Evolutionary conservation across 441 rosid genomes (phyloP).

Genomic region (Iberis amara): DNA sequence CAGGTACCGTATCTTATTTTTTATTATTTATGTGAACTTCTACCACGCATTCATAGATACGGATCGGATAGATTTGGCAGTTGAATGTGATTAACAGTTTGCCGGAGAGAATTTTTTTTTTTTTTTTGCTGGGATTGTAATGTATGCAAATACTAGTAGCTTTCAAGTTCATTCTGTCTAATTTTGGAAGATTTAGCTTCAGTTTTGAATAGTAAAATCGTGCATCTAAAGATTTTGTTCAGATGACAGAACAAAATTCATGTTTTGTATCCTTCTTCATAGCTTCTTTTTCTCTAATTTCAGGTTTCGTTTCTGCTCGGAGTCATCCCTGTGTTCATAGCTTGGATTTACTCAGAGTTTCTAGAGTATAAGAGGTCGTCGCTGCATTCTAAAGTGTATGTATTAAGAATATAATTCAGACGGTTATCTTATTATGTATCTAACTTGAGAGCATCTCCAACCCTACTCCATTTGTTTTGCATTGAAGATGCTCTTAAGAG

Average conservation of each 20-base stretch:
- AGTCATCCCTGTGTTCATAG: slow-evolving; percentile 65
- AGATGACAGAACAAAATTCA: not conserved
- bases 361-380: slow-evolving; percentile 63
- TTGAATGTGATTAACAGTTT: no score
- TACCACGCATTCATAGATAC: not conserved
- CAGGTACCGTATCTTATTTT: slow-evolving; percentile 42
- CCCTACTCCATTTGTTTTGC: no score
- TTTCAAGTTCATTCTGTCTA: no score
- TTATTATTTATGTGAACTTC: not conserved
- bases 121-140: no score
- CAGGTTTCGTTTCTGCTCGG: slow-evolving; percentile 95
- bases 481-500: no score
- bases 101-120: no score
- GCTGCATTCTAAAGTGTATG: slow-evolving; percentile 73
- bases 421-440: not conserved
- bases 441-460: not conserved
- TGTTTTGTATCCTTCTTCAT: not conserved
- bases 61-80: no score
- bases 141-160: no score
- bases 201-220: no score
- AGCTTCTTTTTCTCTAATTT: not conserved
- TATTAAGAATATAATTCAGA: not conserved
- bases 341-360: slow-evolving; percentile 86
- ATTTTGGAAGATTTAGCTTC: no score
- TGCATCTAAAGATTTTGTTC: not conserved